Conservation (phyloP, 495 filamentous ascomycete species). For the Aspergillus saccharolyticus region DNA sequence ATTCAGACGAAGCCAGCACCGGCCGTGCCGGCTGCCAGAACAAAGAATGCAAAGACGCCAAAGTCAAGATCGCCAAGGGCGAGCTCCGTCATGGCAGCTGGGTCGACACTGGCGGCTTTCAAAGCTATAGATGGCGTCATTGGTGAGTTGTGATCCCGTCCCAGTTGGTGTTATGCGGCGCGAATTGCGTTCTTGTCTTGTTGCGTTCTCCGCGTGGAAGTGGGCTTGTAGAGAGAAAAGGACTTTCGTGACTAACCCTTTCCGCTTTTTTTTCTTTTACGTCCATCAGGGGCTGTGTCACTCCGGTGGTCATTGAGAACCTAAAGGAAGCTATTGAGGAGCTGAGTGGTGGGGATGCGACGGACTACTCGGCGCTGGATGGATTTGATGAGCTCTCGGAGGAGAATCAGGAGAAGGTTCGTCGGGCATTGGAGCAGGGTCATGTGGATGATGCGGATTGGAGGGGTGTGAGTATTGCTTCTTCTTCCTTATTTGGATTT, state of each 20-base stretch:
- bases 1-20: constrained; percentile 54
- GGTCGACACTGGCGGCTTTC: constrained; percentile 48
- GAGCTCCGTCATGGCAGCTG: constrained; percentile 66
- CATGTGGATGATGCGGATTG: constrained; percentile 75
- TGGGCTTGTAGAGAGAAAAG: too few species aligned
- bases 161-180: too few species aligned
- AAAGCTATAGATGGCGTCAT: constrained; percentile 65
- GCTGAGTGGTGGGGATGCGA: constrained; percentile 20
- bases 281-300: constrained; percentile 70
- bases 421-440: constrained; percentile 57
- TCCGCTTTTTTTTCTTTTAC: neutral
- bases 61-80: constrained; percentile 69
- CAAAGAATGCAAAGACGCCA: constrained; percentile 57
- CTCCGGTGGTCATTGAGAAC: constrained; percentile 56
- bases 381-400: constrained; percentile 66
- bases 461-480: constrained; percentile 58
- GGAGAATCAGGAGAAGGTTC: constrained; percentile 59
- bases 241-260: neutral
- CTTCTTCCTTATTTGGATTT: neutral
- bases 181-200: too few species aligned
- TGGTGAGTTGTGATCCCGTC: constrained; percentile 53
- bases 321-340: constrained; percentile 42
- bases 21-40: constrained; percentile 65
- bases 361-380: constrained; percentile 49
- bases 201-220: too few species aligned